A percentile compares a stretch with the other conserved stretches of the same genome.
phyloP scores from a whole-genome alignment of 352 stramenopile genomes.

The Hyaloperonospora arabidopsidis region DNA sequence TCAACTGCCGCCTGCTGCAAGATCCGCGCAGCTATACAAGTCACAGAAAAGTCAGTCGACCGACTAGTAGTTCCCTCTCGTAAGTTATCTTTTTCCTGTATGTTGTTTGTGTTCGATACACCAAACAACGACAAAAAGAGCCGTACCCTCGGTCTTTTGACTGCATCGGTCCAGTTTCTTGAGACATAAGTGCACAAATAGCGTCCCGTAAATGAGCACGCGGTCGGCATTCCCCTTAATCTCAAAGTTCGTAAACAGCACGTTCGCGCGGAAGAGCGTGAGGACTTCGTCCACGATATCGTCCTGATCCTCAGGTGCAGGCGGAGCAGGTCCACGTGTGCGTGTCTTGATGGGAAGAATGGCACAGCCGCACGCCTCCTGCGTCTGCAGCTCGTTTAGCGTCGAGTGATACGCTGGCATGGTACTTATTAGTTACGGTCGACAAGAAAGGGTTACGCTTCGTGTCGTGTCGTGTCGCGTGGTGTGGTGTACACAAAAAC shows the following conservation, averaged over 20 bases:
- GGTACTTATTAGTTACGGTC: too few species aligned
- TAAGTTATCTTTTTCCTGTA: too few species aligned
- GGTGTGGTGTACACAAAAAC: too few species aligned
- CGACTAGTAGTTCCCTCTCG: too few species aligned
- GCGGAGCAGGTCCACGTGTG: constrained; percentile 76
- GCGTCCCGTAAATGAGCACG: constrained; percentile 91
- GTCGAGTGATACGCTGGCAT: constrained; percentile 92
- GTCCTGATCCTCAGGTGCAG: constrained; percentile 62
- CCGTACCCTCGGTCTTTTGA: constrained; percentile 61
- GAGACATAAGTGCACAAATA: constrained; percentile 88
- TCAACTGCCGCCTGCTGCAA: constrained; percentile 80
- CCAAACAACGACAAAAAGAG: too few species aligned
- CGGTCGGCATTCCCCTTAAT: constrained; percentile 88
- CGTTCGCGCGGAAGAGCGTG: constrained; percentile 89
- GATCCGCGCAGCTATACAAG: constrained; percentile 47
- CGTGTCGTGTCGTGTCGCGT: too few species aligned
- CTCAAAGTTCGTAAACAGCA: constrained; percentile 92
- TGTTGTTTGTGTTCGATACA: too few species aligned
- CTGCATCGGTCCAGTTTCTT: constrained; percentile 85
- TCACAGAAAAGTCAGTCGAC: constrained; percentile 5
- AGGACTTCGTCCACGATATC: constrained; percentile 93
- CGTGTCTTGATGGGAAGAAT: constrained; percentile 88
- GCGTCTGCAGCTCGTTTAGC: constrained; percentile 59
- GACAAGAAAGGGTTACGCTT: too few species aligned
- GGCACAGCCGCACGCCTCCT: constrained; percentile 81